A percentile compares a stretch with the other conserved stretches of the same genome.
Conservation (phyloP, 257 asterid genomes). For the Henckelia pumila region DNA sequence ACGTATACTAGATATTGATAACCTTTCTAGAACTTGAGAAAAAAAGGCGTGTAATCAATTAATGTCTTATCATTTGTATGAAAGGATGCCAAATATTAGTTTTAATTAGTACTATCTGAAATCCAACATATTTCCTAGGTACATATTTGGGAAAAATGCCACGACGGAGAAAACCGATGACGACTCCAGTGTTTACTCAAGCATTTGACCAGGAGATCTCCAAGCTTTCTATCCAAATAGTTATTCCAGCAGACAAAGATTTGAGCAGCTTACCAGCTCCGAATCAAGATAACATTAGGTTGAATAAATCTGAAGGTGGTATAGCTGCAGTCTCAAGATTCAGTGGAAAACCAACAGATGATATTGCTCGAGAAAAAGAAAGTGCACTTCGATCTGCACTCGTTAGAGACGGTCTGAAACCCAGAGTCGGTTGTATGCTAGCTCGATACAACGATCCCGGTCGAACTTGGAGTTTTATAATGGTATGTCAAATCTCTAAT, state of each 20-base stretch:
- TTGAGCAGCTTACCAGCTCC: conserved; percentile 79
- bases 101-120: no score
- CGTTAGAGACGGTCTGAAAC: conserved; percentile 51
- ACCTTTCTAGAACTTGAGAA: no score
- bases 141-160: conserved; percentile 84
- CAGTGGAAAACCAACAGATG: conserved; percentile 81
- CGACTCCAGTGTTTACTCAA: conserved; percentile 88
- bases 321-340: conserved; percentile 75
- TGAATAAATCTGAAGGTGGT: conserved; percentile 75
- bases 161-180: conserved; percentile 75
- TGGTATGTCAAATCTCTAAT: conserved; percentile 42
- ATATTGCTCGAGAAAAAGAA: conserved; percentile 60
- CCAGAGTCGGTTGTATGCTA: conserved; percentile 58
- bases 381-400: conserved; percentile 46
- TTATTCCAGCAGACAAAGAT: conserved; percentile 72
- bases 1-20: no score
- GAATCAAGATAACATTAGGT: conserved; percentile 48
- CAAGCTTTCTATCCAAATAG: conserved; percentile 74
- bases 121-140: conserved; percentile 34
- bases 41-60: no score
- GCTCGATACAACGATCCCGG: conserved; percentile 96
- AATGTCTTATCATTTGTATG: no score
- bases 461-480: conserved; percentile 63
- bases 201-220: conserved; percentile 50
- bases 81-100: no score